Conservation (phyloP, 2,329 filamentous ascomycete genomes). For the Thielaviopsis populi region DNA sequence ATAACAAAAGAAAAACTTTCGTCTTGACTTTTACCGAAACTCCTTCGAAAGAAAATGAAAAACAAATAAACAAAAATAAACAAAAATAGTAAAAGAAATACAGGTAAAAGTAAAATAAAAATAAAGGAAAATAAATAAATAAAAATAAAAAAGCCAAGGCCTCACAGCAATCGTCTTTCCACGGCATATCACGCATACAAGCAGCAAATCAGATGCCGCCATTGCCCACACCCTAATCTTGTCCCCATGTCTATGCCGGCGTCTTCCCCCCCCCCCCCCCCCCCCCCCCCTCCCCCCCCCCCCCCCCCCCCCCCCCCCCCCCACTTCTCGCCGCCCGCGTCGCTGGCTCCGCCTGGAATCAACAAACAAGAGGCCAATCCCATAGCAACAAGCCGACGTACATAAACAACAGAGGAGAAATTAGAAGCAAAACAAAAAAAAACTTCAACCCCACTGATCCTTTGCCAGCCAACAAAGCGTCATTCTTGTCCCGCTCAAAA, state of each 20-base stretch:
- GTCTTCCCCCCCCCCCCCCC: neutral
- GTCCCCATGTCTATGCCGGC: neutral
- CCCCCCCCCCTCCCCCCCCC: neutral
- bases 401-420: neutral
- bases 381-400: neutral
- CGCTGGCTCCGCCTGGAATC: neutral
- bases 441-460: neutral
- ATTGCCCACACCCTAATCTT: neutral
- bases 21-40: neutral
- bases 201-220: neutral
- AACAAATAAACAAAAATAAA: slow-evolving; percentile 2
- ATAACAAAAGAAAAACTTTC: neutral
- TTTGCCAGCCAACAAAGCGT: neutral
- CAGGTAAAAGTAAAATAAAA: slow-evolving; percentile 1
- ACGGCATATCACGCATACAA: neutral
- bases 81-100: slow-evolving; percentile 6
- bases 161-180: neutral
- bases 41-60: neutral
- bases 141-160: neutral
- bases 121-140: slow-evolving; percentile 4
- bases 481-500: neutral
- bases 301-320: neutral
- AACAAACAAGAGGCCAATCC: neutral
- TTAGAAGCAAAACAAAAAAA: neutral
- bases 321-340: neutral